Evolutionary conservation across 2,329 filamentous ascomycete genomes (phyloP).

Genomic region (Monosporascus sp.): DNA sequence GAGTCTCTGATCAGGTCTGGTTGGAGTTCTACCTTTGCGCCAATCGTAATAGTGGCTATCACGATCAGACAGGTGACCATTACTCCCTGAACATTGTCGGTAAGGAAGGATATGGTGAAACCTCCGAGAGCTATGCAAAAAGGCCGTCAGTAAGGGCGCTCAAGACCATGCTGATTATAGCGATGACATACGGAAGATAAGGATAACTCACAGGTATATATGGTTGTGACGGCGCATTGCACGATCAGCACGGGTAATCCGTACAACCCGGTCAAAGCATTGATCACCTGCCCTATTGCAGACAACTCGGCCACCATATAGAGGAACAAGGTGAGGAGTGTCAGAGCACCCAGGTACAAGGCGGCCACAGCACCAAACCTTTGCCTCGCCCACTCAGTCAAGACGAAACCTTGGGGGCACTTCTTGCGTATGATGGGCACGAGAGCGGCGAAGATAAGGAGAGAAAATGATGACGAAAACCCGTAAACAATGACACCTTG

Average conservation of each 20-base stretch:
- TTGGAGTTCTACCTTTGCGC: slow-evolving; percentile 68
- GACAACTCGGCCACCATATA: slow-evolving; percentile 86
- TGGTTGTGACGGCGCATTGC: slow-evolving; percentile 70
- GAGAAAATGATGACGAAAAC: slow-evolving; percentile 63
- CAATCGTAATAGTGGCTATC: slow-evolving; percentile 72
- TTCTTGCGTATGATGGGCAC: slow-evolving; percentile 73
- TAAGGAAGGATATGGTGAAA: slow-evolving; percentile 79
- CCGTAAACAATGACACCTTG: slow-evolving; percentile 76
- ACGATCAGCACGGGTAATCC: slow-evolving; percentile 72
- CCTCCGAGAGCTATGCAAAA: slow-evolving; percentile 61
- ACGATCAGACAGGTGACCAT: slow-evolving; percentile 74
- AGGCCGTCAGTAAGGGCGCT: slow-evolving; percentile 4
- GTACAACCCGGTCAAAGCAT: slow-evolving; percentile 66
- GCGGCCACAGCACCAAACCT: slow-evolving; percentile 66
- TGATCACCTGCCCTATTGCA: slow-evolving; percentile 73
- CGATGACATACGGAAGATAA: neutral
- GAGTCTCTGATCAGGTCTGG: slow-evolving; percentile 62
- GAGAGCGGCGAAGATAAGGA: slow-evolving; percentile 68
- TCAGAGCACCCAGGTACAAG: slow-evolving; percentile 71
- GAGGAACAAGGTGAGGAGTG: slow-evolving; percentile 73
- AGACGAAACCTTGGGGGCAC: slow-evolving; percentile 76
- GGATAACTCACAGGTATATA: slow-evolving; percentile 65
- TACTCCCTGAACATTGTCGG: slow-evolving; percentile 73
- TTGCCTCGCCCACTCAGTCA: slow-evolving; percentile 80
- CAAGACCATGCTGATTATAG: neutral